Base-by-base conservation (phyloP, 2,329 filamentous ascomycete species). In the Didymella exigua region DNA sequence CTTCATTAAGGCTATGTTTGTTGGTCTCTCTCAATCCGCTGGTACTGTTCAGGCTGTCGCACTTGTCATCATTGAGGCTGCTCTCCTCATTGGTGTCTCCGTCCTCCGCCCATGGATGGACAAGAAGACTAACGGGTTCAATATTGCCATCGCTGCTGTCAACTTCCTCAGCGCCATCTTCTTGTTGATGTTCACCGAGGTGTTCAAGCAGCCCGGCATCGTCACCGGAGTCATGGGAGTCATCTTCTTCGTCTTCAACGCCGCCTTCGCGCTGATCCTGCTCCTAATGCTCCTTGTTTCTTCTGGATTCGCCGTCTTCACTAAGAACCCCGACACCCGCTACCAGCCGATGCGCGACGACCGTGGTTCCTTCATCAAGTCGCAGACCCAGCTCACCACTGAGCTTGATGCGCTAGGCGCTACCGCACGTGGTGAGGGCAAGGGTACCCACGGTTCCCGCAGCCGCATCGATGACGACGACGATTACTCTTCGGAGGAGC, bases 261-360 rank as follows among this genome's bases (percentile, higher is more conserved):
- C 91, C 10, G 85, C 86, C 47, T 95, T 96, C 72, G 87, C 92
- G 1, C 79, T 93, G 47, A 86, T 96, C 38, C 84, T 96, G 27
- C 82, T 97, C 59, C 81, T 96, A 68, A 87, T 96, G 78, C 86
- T 97, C 45, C 82, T 93, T 47, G 83, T 91, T 65, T 87, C 89
- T 8, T 91, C 89, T 4, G 78, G 82, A 76, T 91, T 93, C 63
- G 89, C 91, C 41, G 86, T 97, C 70, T 86, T 91, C 73, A 90
- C 91, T 58, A 96, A 96, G 84, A 96, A 97, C 78, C 93, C 93
- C 19, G 93, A 98, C 73, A 91, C 89, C 36, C 88, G 93, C 58
- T 98, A 98, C 77, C 91, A 96, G 76, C 92, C 91, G 68, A 97
- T 98, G 93, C 89, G 89, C 49, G 93, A 98, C 69, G 93, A 98